Evolutionary conservation across 345 rosid genomes (phyloP).

Genomic region (Ceriops decandra): DNA sequence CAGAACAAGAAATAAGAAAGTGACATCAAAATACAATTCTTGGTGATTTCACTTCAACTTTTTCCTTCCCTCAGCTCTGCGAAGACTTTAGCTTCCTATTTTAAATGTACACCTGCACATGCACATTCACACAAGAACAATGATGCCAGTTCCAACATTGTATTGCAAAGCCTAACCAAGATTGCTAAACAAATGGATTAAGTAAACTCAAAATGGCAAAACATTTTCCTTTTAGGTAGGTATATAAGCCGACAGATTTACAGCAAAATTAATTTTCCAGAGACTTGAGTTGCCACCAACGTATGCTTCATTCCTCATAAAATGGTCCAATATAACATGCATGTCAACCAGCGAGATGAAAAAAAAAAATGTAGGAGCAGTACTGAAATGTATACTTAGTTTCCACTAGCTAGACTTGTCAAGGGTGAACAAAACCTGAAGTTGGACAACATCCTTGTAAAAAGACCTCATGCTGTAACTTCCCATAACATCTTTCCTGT

Average conservation of each 20-base stretch:
- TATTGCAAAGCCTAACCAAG: neutral
- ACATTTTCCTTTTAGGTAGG: neutral
- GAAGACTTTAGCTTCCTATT: neutral
- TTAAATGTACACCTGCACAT: neutral
- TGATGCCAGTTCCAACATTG: no score
- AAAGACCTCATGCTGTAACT: constrained; percentile 59
- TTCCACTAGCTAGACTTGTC: constrained; percentile 5
- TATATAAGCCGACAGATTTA: neutral
- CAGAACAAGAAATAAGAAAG: constrained; percentile 2
- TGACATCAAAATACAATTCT: neutral
- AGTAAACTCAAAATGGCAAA: neutral
- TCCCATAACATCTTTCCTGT: constrained; percentile 69
- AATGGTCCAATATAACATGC: neutral
- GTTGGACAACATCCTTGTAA: constrained; percentile 57
- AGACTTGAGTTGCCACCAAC: neutral
- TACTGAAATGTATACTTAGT: neutral
- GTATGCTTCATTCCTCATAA: neutral
- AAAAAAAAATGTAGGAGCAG: neutral
- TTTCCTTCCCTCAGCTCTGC: neutral
- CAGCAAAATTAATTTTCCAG: neutral
- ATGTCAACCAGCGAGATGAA: neutral
- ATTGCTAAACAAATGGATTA: neutral
- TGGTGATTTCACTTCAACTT: neutral
- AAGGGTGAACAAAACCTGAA: constrained; percentile 49
- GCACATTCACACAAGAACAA: no score